Conservation (phyloP, 2,329 filamentous ascomycete genomes). For the Capronia epimyces region DNA sequence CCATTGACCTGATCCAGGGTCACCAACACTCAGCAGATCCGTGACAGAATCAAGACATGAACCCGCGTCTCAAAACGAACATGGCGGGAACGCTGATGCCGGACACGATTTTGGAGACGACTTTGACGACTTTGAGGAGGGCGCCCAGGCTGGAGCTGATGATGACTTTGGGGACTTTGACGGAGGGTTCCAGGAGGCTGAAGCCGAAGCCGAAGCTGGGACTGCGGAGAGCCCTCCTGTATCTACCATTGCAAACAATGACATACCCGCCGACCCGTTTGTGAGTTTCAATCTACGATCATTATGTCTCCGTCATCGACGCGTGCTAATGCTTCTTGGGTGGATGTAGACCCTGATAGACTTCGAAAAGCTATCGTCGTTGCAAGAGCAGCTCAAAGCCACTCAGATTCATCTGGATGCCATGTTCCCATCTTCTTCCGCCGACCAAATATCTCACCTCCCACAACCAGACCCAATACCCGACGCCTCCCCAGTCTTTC, state of each 20-base stretch:
- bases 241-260: slow-evolving; percentile 31
- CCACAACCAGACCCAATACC: slow-evolving; percentile 38
- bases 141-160: slow-evolving; percentile 46
- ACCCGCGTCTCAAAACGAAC: slow-evolving; percentile 16
- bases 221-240: slow-evolving; percentile 27
- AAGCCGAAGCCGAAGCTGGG: slow-evolving; percentile 29
- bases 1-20: slow-evolving; percentile 59
- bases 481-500: slow-evolving; percentile 58
- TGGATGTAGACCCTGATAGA: slow-evolving; percentile 38
- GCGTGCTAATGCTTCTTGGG: slow-evolving; percentile 3
- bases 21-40: slow-evolving; percentile 51
- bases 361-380: slow-evolving; percentile 49
- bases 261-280: slow-evolving; percentile 18
- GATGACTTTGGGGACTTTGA: slow-evolving; percentile 63
- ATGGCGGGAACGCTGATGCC: slow-evolving; percentile 30
- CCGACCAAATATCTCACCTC: slow-evolving; percentile 31
- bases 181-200: slow-evolving; percentile 55
- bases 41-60: slow-evolving; percentile 32
- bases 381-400: slow-evolving; percentile 39
- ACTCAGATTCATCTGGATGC: slow-evolving; percentile 39
- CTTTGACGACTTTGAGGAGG: slow-evolving; percentile 50
- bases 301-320: slow-evolving; percentile 24
- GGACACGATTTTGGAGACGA: slow-evolving; percentile 65
- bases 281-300: slow-evolving; percentile 29
- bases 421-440: slow-evolving; percentile 41